Conservation (phyloP, 345 rosid genomes). For the Geranium brycei region DNA sequence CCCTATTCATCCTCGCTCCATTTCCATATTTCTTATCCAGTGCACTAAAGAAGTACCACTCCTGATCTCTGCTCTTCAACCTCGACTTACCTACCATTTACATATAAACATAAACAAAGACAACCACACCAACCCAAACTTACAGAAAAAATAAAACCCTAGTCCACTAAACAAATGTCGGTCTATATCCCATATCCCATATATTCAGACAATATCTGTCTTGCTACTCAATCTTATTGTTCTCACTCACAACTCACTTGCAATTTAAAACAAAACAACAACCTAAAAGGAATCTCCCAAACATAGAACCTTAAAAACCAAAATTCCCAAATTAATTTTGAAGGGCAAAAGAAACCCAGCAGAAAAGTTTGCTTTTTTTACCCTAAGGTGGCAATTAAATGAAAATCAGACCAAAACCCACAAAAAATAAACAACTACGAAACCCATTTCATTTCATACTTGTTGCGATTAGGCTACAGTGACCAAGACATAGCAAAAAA, state of each 20-base stretch:
- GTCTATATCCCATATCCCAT: background rate
- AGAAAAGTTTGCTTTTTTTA: background rate
- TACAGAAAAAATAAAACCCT: background rate
- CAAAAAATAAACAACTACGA: no score
- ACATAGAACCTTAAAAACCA: no score
- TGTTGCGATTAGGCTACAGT: background rate
- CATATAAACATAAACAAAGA: background rate
- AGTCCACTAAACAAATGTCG: background rate
- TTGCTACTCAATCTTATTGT: background rate
- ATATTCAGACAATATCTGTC: background rate
- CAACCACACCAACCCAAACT: background rate
- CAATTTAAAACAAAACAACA: no score
- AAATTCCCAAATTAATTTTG: no score
- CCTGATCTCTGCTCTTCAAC: constrained; percentile 62
- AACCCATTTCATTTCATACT: no score
- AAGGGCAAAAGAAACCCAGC: background rate
- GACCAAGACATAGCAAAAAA: background rate
- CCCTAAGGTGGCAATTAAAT: background rate
- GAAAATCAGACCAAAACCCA: background rate
- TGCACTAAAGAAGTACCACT: constrained; percentile 66
- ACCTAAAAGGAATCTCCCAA: background rate
- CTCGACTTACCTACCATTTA: constrained; percentile 18
- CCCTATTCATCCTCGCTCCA: constrained; percentile 47
- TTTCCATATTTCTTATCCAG: constrained; percentile 72
- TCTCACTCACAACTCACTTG: background rate